Percentiles rank a stretch among this genome's conserved stretches.
Evolutionary conservation across 2,329 filamentous ascomycete species (phyloP).

Genomic region (Monilinia aucupariae): DNA sequence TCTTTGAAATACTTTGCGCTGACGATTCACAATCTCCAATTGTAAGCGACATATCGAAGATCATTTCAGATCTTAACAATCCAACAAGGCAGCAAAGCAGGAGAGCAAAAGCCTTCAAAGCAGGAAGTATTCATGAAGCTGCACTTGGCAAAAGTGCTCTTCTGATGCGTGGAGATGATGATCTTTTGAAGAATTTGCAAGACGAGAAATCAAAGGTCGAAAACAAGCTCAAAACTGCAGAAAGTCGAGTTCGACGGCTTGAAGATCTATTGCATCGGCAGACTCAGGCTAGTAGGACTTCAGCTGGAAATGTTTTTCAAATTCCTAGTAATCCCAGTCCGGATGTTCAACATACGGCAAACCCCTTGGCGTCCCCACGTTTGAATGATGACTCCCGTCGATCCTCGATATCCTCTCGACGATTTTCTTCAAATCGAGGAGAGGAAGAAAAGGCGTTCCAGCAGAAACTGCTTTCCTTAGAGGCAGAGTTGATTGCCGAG

Average conservation of each 20-base stretch:
- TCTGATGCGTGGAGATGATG: constrained; percentile 80
- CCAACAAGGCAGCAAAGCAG: constrained; percentile 84
- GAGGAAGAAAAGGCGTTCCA: constrained; percentile 55
- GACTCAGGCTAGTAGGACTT: constrained; percentile 51
- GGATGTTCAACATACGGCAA: constrained; percentile 45
- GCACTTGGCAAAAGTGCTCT: constrained; percentile 80
- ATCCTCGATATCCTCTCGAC: constrained; percentile 55
- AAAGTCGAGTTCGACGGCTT: constrained; percentile 82
- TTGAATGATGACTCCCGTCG: constrained; percentile 46
- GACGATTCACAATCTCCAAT: constrained; percentile 61
- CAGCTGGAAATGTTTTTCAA: constrained; percentile 52
- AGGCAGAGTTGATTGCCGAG: constrained; percentile 71
- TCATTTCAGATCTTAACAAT: constrained; percentile 71
- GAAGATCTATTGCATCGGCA: constrained; percentile 91
- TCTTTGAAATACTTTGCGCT: constrained; percentile 60
- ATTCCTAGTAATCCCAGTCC: constrained; percentile 41
- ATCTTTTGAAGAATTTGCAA: constrained; percentile 69
- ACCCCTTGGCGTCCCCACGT: constrained; percentile 30
- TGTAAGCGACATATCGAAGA: constrained; percentile 66
- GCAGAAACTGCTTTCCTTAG: constrained; percentile 61
- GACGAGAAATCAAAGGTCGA: constrained; percentile 75
- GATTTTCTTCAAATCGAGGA: constrained; percentile 55
- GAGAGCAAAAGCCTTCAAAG: constrained; percentile 89
- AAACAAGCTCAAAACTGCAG: constrained; percentile 71
- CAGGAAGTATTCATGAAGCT: constrained; percentile 91